Conservation (phyloP, 768 basidiomycete species). For the Rhodotorula taiwanensis region DNA sequence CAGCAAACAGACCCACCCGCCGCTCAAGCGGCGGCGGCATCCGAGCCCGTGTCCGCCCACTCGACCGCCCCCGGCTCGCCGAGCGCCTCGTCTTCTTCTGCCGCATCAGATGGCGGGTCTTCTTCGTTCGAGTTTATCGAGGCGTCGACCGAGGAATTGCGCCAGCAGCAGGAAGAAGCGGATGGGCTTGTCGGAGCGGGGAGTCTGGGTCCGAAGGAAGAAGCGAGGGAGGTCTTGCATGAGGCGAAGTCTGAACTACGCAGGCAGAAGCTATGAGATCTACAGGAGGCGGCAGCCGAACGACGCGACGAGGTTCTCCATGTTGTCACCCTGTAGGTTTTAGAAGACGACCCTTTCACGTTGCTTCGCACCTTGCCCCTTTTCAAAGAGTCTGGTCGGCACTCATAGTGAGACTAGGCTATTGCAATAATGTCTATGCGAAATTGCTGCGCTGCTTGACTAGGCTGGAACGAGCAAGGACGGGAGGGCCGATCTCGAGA, state of each 20-base stretch:
- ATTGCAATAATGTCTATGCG: too few relatives aligned
- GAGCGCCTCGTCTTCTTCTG: background rate
- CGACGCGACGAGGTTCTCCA: too few relatives aligned
- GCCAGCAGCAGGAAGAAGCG: background rate
- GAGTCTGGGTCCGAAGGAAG: conserved; percentile 7
- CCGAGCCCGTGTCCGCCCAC: background rate
- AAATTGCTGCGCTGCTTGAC: too few relatives aligned
- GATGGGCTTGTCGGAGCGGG: too few relatives aligned
- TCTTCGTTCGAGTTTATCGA: conserved; percentile 16
- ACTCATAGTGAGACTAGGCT: too few relatives aligned
- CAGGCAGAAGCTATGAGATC: background rate
- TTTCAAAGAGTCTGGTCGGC: too few relatives aligned
- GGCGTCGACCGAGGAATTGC: background rate
- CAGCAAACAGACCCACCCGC: background rate
- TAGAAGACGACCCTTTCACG: too few relatives aligned
- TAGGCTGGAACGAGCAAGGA: too few relatives aligned
- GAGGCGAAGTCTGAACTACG: conserved; percentile 1
- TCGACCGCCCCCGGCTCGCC: background rate
- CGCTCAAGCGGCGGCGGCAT: background rate
- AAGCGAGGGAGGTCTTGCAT: conserved; percentile 8
- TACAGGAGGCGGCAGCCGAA: too few relatives aligned
- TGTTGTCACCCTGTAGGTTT: too few relatives aligned
- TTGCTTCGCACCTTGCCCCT: too few relatives aligned
- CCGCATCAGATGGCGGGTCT: background rate
- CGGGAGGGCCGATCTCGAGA: too few relatives aligned